A percentile compares a stretch with the other conserved stretches of the same genome.
phyloP scores from a whole-genome alignment of 108 stramenopile species.

The Aurantiochytrium sp. region DNA sequence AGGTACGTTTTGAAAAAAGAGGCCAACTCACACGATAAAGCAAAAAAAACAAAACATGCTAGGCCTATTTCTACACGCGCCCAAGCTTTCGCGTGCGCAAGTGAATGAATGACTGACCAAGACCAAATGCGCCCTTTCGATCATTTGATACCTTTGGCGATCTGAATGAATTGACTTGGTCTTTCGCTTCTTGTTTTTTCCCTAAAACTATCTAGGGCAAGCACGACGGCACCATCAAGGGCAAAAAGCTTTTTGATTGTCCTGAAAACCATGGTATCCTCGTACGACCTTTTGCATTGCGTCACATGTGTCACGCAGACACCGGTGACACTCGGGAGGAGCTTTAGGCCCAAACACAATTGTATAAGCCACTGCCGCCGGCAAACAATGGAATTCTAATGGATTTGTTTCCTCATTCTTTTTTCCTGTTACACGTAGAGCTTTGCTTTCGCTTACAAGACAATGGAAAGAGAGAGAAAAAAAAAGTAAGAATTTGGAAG shows the following conservation, averaged over 20 bases:
- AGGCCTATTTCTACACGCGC: not conserved
- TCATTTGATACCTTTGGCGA: too few relatives aligned
- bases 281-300: not conserved
- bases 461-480: too few relatives aligned
- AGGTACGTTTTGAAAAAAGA: not conserved
- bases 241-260: slow-evolving; percentile 6
- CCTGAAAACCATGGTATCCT: not conserved
- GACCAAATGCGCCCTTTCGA: too few relatives aligned
- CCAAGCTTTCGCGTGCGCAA: not conserved
- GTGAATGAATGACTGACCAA: not conserved
- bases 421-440: too few relatives aligned
- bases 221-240: not conserved
- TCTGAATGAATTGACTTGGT: too few relatives aligned
- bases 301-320: not conserved
- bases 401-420: too few relatives aligned
- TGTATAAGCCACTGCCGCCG: too few relatives aligned
- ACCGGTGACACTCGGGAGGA: not conserved
- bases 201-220: not conserved
- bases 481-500: too few relatives aligned
- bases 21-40: not conserved
- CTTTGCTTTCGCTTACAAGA: too few relatives aligned
- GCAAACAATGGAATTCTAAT: too few relatives aligned
- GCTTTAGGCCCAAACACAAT: too few relatives aligned
- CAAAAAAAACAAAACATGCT: not conserved
- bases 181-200: not conserved